These are phyloP conservation scores for Mycena alexandri DNA, from an alignment of 768 basidiomycete genomes.

Conservation along the genomic window DNA sequence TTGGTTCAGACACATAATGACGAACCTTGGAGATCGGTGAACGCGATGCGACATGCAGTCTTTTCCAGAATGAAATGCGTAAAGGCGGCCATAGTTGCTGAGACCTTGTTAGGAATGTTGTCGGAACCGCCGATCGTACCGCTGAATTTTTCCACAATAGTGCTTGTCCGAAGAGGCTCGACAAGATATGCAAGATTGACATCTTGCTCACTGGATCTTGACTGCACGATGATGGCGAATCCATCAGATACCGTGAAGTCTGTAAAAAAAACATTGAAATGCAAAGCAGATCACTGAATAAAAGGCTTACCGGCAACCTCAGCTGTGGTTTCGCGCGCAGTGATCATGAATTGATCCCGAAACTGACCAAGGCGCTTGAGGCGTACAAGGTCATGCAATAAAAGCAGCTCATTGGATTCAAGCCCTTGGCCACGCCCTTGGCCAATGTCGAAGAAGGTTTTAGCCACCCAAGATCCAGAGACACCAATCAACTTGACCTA, in stretches of 20 bases:
- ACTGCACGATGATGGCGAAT: background rate
- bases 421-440: background rate
- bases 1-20: no score
- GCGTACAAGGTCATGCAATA: background rate
- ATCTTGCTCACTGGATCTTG: background rate
- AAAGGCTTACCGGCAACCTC: background rate
- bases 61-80: slow-evolving; percentile 1
- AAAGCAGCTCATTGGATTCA: background rate
- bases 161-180: slow-evolving; percentile 4
- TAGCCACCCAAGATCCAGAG: background rate
- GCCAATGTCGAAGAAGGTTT: background rate
- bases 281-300: background rate
- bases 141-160: slow-evolving; percentile 7
- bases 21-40: slow-evolving; percentile 12
- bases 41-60: background rate
- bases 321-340: background rate
- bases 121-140: slow-evolving; percentile 5
- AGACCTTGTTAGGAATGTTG: background rate
- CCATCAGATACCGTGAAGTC: background rate
- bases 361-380: background rate
- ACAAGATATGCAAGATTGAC: background rate
- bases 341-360: background rate
- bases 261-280: background rate
- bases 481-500: background rate
- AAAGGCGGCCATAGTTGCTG: background rate